These are phyloP conservation scores for Botryosphaeria dothidea DNA, from an alignment of 2,329 filamentous ascomycete species.

Conservation along the genomic window DNA sequence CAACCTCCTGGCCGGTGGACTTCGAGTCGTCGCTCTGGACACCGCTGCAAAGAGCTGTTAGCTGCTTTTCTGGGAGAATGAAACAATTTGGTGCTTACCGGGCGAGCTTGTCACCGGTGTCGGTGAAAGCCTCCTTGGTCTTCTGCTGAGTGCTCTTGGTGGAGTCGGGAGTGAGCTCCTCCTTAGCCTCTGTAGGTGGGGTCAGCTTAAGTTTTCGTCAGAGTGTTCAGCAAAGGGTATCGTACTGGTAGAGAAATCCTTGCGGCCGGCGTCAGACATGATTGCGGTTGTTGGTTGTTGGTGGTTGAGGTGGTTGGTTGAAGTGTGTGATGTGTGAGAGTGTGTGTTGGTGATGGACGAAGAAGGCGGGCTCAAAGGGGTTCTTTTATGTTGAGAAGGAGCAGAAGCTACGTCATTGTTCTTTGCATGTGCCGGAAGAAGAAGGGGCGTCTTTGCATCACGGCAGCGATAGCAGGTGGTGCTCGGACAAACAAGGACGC, in stretches of 20 bases:
- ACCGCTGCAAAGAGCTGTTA: slow-evolving; percentile 39
- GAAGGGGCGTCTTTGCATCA: background rate
- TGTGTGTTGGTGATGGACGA: slow-evolving; percentile 20
- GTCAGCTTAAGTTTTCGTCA: slow-evolving; percentile 22
- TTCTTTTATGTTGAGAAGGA: slow-evolving; percentile 5
- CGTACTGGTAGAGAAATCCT: slow-evolving; percentile 57
- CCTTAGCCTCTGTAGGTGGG: slow-evolving; percentile 50
- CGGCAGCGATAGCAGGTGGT: background rate
- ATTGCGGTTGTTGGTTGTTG: slow-evolving; percentile 42
- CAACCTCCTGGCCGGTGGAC: slow-evolving; percentile 52
- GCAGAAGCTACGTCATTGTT: slow-evolving; percentile 10
- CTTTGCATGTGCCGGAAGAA: slow-evolving; percentile 3
- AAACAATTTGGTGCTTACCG: slow-evolving; percentile 39
- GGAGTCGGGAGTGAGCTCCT: slow-evolving; percentile 60
- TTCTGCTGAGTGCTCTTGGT: slow-evolving; percentile 63
- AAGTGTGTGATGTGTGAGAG: slow-evolving; percentile 8
- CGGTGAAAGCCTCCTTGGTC: slow-evolving; percentile 58
- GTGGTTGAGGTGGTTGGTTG: slow-evolving; percentile 26
- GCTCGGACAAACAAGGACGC: background rate
- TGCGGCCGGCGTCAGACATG: slow-evolving; percentile 65
- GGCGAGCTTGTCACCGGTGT: slow-evolving; percentile 55
- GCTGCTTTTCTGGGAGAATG: slow-evolving; percentile 1
- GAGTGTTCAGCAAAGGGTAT: slow-evolving; percentile 5
- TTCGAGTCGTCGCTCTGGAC: slow-evolving; percentile 56
- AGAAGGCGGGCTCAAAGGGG: background rate